A percentile compares a stretch with the other conserved stretches of the same genome.
Conservation (phyloP, 2,329 filamentous ascomycete species). For the Arthrocladium fulminans region DNA sequence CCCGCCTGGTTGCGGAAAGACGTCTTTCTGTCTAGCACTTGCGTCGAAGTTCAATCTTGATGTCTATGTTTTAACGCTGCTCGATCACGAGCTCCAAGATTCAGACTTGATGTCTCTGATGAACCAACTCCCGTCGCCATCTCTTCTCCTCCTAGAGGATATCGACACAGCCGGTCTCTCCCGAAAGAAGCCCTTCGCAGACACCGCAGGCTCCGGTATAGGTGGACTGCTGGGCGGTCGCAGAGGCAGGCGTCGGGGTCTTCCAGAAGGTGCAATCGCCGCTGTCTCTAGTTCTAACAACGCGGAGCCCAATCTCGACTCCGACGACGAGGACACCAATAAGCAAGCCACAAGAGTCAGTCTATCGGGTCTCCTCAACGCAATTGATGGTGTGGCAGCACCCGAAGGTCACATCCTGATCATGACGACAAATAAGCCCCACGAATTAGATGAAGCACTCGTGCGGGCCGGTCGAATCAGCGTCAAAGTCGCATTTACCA, state of each 20-base stretch:
- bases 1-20: constrained; percentile 69
- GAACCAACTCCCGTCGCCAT: constrained; percentile 52
- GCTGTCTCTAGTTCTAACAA: background rate
- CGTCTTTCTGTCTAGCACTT: constrained; percentile 57
- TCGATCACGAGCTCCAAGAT: constrained; percentile 55
- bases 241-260: constrained; percentile 3
- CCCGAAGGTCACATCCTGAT: constrained; percentile 71
- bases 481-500: constrained; percentile 53
- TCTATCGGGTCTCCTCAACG: constrained; percentile 70
- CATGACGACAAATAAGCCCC: constrained; percentile 73
- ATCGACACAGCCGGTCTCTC: constrained; percentile 56
- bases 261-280: constrained; percentile 8
- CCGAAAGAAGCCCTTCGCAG: constrained; percentile 16
- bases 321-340: constrained; percentile 13
- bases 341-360: constrained; percentile 43
- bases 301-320: constrained; percentile 12
- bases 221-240: background rate
- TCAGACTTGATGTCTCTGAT: constrained; percentile 54
- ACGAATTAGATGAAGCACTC: constrained; percentile 63
- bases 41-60: constrained; percentile 59
- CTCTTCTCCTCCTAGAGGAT: constrained; percentile 60
- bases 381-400: constrained; percentile 71
- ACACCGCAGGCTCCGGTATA: background rate
- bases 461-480: constrained; percentile 67
- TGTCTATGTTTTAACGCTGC: constrained; percentile 56